These are phyloP conservation scores for Phytophthora tentaculata DNA, from an alignment of 352 stramenopile genomes.

Conservation along the genomic window DNA sequence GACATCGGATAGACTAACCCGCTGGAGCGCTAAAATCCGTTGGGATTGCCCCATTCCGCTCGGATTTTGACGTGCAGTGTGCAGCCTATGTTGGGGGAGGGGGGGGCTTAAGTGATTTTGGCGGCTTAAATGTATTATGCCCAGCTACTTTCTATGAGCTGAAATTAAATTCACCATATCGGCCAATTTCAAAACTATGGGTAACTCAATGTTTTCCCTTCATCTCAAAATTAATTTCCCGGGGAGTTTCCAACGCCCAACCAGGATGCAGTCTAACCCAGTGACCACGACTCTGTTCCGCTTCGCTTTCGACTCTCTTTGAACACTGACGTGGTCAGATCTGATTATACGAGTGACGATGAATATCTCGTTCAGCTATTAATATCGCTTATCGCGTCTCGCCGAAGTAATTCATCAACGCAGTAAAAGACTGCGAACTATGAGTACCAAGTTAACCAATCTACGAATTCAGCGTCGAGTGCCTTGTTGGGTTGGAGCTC, in stretches of 20 bases:
- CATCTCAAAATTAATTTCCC: constrained; percentile 11
- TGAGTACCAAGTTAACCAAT: neutral
- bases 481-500: constrained; percentile 7
- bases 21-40: too few relatives aligned
- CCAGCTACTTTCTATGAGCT: too few relatives aligned
- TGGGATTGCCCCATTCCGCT: too few relatives aligned
- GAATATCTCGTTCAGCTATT: constrained; percentile 36
- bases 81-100: too few relatives aligned
- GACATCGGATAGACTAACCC: too few relatives aligned
- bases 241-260: constrained; percentile 21
- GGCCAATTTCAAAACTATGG: too few relatives aligned
- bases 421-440: neutral
- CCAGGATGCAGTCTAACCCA: constrained; percentile 19
- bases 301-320: constrained; percentile 31
- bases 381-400: constrained; percentile 21
- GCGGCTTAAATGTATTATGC: too few relatives aligned
- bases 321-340: constrained; percentile 15
- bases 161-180: too few relatives aligned
- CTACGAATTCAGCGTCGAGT: constrained; percentile 2
- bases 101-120: too few relatives aligned
- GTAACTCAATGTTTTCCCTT: too few relatives aligned
- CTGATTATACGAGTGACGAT: constrained; percentile 21
- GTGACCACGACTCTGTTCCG: constrained; percentile 24
- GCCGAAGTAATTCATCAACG: constrained; percentile 23
- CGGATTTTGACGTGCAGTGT: too few relatives aligned